Evolutionary conservation across 768 basidiomycete species (phyloP).

Genomic region (Plicaturopsis crispa): DNA sequence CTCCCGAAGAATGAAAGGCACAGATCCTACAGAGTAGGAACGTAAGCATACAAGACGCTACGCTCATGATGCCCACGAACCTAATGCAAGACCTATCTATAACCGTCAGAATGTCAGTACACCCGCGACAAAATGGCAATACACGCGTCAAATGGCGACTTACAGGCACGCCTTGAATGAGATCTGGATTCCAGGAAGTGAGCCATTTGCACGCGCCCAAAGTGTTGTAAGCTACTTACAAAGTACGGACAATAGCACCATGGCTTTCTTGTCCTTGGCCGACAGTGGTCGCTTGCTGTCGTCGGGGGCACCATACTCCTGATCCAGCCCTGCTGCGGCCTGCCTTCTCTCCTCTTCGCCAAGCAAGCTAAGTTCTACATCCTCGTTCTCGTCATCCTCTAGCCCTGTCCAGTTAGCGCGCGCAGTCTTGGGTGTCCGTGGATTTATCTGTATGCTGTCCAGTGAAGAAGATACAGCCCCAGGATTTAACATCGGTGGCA

Average conservation of each 20-base stretch:
- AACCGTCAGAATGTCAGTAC: not conserved
- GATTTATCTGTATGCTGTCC: constrained; percentile 50
- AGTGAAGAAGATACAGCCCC: constrained; percentile 53
- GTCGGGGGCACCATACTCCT: constrained; percentile 21
- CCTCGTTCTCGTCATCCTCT: constrained; percentile 35
- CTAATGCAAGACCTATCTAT: constrained; percentile 84
- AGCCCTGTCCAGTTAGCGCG: constrained; percentile 22
- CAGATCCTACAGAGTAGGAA: constrained; percentile 54
- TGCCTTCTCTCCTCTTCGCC: constrained; percentile 45
- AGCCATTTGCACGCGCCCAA: constrained; percentile 8
- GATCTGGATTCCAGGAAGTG: constrained; percentile 32
- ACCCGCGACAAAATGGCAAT: too few species aligned
- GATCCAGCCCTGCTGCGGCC: constrained; percentile 34
- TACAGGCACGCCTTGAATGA: constrained; percentile 88
- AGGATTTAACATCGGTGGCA: constrained; percentile 26
- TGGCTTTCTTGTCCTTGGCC: constrained; percentile 73
- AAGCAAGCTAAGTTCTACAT: constrained; percentile 55
- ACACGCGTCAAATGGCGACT: constrained; percentile 24
- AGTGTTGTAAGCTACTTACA: constrained; percentile 55
- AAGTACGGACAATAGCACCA: constrained; percentile 77
- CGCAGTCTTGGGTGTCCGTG: constrained; percentile 37
- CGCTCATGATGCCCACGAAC: constrained; percentile 29
- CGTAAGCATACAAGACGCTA: constrained; percentile 4
- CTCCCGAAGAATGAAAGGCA: constrained; percentile 93
- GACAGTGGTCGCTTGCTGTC: constrained; percentile 47